Conservation (phyloP, 2,329 filamentous ascomycete species). For the Fusarium mangiferae region DNA sequence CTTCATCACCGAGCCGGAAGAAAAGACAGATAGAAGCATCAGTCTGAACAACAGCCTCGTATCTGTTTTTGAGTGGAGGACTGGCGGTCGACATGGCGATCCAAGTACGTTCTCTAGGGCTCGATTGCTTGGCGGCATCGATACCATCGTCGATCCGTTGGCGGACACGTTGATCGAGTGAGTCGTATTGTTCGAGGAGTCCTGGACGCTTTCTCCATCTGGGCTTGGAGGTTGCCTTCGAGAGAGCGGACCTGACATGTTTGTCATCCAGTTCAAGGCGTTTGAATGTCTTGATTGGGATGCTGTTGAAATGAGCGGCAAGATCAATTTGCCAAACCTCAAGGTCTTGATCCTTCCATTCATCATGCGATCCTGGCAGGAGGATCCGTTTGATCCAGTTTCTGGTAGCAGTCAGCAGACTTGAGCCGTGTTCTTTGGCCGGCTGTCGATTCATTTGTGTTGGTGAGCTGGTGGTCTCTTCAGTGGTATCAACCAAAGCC, state of each 20-base stretch:
- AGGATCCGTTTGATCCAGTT: neutral
- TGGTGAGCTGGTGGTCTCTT: fast-evolving
- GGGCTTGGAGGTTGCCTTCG: fast-evolving
- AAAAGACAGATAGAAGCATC: neutral
- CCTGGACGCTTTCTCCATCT: neutral
- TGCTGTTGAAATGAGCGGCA: neutral
- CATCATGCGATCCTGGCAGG: neutral
- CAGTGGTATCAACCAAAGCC: fast-evolving
- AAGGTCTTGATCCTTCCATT: neutral
- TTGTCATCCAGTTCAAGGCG: neutral
- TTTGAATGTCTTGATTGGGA: fast-evolving
- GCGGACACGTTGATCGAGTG: neutral
- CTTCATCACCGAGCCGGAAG: neutral
- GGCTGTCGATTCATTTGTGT: too few species aligned
- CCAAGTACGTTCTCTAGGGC: neutral
- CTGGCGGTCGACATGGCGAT: neutral
- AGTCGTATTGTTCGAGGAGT: neutral
- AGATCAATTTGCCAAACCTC: neutral
- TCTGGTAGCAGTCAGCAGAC: neutral
- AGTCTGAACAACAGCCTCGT: neutral
- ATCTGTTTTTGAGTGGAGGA: fast-evolving
- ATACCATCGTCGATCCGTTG: neutral
- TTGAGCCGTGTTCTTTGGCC: fast-evolving
- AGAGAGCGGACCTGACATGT: neutral
- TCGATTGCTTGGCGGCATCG: fast-evolving